Base-by-base conservation (phyloP, 805 yeast species). In the Kodamaea hsintzibuensis region DNA sequence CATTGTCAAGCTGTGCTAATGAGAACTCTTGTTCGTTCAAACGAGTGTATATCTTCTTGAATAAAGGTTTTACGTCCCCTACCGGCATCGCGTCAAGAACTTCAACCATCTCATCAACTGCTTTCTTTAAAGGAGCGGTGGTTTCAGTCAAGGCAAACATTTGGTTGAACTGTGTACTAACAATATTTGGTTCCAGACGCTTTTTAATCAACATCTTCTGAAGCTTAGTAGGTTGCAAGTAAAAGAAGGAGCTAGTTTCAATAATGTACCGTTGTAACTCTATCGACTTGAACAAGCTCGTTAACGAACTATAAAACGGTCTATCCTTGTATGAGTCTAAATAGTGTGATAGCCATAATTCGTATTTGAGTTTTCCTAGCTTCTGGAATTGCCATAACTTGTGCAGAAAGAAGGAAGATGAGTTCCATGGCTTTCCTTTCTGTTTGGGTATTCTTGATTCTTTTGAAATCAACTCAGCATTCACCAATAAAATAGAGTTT, bases 111-210 rank as follows among this genome's bases (percentile, higher is more conserved):
- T 37, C 19, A 13, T 37, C 18, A 1, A 47, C 22, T n/a, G 18
- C 35, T n/a, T 14, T 17, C 42, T 37, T 33, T 33, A 47, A 47
- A 4, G 30, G 16, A 17, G 5, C 16, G 5, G 22, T 10, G n/a
- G 30, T 30, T 17, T 47, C 38, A 4, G 50, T 17, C 7, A 50
- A 27, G 3, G 63, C 55, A 37, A 65, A 49, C 50, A 60, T 60
- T 43, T 62, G 68, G n/a, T 60, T 45, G 43, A 64, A 66, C 45
- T 62, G 64, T 2, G 50, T 12, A 13, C 39, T 42, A 2, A 49
- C 42, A 44, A 53, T 27, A 19, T 38, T 49, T 19, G 47, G 51
- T 27, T 16, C 16, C 17, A 25, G 42, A 18, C 57, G 33, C 25
- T 49, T 49, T 13, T 37, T 49, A 4, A 51, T 9, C 2, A 52